phyloP scores from a whole-genome alignment of 169 alveolate species.

The Eimeria sp. region DNA sequence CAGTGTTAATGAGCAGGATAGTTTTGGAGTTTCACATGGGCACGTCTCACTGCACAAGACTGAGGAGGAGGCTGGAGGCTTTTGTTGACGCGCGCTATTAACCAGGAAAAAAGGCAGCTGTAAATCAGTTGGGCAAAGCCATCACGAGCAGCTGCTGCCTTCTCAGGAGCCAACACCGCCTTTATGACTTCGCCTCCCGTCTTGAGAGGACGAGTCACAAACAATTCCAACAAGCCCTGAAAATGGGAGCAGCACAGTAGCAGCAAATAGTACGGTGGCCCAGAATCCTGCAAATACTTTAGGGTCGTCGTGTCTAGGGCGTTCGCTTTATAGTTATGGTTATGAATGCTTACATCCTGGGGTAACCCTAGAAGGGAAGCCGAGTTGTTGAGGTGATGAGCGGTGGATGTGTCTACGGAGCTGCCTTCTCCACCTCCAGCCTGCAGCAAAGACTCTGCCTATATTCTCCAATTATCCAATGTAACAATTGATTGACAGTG shows the following conservation, averaged over 20 bases:
- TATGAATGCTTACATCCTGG: conserved; percentile 25
- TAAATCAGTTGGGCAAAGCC: conserved; percentile 96
- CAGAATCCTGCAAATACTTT: too few relatives aligned
- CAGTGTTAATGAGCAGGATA: too few relatives aligned
- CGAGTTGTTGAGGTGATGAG: not conserved
- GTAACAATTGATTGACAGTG: too few relatives aligned
- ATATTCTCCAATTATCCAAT: too few relatives aligned
- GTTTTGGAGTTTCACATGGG: too few relatives aligned
- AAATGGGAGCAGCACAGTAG: too few relatives aligned
- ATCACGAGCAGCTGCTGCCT: conserved; percentile 41
- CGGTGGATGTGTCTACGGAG: not conserved
- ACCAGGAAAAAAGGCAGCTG: conserved; percentile 97
- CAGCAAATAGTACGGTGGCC: not conserved
- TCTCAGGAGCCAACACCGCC: conserved; percentile 19
- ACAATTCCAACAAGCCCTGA: not conserved
- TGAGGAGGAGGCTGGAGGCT: not conserved
- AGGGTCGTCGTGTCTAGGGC: not conserved
- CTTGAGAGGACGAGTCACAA: conserved; percentile 28
- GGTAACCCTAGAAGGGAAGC: conserved; percentile 9
- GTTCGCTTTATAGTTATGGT: not conserved
- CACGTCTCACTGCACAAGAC: too few relatives aligned
- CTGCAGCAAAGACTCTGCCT: not conserved
- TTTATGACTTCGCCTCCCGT: conserved; percentile 56
- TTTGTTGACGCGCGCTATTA: conserved; percentile 96
- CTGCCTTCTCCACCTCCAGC: conserved; percentile 59